Conservation (phyloP, 345 rosid species). For the Kernera saxatilis region DNA sequence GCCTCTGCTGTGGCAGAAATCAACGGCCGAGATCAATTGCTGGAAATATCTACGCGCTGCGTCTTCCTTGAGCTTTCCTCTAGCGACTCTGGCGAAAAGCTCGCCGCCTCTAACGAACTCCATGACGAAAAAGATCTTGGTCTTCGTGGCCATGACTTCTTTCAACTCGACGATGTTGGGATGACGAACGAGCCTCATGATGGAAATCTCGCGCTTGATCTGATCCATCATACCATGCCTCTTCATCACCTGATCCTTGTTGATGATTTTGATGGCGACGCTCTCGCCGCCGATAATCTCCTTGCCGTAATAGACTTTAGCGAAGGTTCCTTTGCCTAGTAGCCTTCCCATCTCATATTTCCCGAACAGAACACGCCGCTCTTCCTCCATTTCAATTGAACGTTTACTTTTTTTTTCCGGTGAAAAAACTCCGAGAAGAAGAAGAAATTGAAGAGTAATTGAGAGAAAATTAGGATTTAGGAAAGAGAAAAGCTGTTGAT, state of each 20-base stretch:
- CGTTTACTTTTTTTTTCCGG: no score
- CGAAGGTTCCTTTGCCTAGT: slow-evolving; percentile 84
- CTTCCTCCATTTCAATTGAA: slow-evolving; percentile 17
- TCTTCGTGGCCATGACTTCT: slow-evolving; percentile 74
- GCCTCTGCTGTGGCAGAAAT: slow-evolving; percentile 75
- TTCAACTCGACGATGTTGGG: slow-evolving; percentile 61
- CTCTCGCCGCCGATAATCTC: slow-evolving; percentile 36
- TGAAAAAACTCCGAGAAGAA: background rate
- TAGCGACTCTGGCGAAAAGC: slow-evolving; percentile 53
- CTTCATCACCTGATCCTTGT: slow-evolving; percentile 44
- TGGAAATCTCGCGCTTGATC: slow-evolving; percentile 67
- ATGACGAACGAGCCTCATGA: slow-evolving; percentile 67
- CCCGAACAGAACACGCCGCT: slow-evolving; percentile 40
- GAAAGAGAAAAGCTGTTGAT: background rate
- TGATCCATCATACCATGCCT: slow-evolving; percentile 59
- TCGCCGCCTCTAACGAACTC: slow-evolving; percentile 76
- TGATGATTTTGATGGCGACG: slow-evolving; percentile 65
- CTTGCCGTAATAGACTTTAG: slow-evolving; percentile 61
- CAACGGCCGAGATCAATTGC: slow-evolving; percentile 64
- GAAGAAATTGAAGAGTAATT: background rate
- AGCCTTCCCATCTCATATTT: slow-evolving; percentile 67
- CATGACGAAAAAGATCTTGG: slow-evolving; percentile 67
- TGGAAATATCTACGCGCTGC: slow-evolving; percentile 58
- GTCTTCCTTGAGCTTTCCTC: slow-evolving; percentile 60
- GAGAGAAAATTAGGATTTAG: background rate